A percentile compares a stretch with the other conserved stretches of the same genome.
Evolutionary conservation across 352 stramenopile species (phyloP).

Genomic region (Phytophthora brassicae): DNA sequence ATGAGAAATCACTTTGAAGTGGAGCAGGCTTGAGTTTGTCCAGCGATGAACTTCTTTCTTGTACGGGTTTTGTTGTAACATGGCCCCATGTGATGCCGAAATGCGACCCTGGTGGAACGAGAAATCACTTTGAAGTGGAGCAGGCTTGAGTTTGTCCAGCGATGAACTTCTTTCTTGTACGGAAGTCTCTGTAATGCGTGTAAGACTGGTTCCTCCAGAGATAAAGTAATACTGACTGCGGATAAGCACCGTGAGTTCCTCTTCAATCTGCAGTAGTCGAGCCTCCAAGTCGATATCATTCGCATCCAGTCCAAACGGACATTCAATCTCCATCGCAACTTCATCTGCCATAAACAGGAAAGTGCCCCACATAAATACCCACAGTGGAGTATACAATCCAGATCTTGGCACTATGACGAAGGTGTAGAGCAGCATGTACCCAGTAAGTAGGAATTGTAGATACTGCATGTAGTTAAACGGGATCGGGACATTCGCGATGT

Average conservation of each 20-base stretch:
- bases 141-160: constrained; percentile 12
- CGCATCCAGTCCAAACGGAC: constrained; percentile 72
- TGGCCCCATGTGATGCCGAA: constrained; percentile 37
- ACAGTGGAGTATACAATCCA: constrained; percentile 70
- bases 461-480: constrained; percentile 90
- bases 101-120: constrained; percentile 76
- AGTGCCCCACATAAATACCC: constrained; percentile 79
- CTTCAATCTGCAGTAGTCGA: constrained; percentile 72
- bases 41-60: constrained; percentile 1
- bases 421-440: constrained; percentile 83
- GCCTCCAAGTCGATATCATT: constrained; percentile 85
- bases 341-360: constrained; percentile 85
- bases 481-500: constrained; percentile 84
- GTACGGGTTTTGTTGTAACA: constrained; percentile 42
- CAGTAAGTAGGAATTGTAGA: constrained; percentile 63
- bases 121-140: constrained; percentile 24
- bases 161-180: constrained; percentile 5
- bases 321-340: constrained; percentile 85
- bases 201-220: constrained; percentile 50
- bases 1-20: constrained; percentile 43
- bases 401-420: constrained; percentile 83
- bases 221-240: constrained; percentile 85
- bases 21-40: constrained; percentile 15
- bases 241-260: constrained; percentile 80
- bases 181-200: constrained; percentile 17